phyloP scores from a whole-genome alignment of 768 basidiomycete genomes.

The Panaeolus papilionaceus region DNA sequence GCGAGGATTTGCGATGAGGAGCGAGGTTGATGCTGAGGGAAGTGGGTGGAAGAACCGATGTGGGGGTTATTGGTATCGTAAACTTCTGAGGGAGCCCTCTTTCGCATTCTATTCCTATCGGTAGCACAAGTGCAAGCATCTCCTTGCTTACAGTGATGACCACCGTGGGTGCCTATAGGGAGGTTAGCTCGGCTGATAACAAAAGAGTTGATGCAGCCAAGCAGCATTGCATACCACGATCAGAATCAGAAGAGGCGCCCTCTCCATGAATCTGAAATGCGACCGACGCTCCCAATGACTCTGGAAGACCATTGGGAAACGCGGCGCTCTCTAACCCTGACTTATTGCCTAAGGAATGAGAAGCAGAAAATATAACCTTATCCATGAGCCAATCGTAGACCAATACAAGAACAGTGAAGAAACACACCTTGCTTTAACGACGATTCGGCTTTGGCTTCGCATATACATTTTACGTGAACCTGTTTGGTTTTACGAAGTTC shows the following conservation, averaged over 20 bases:
- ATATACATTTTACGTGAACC: conserved; percentile 86
- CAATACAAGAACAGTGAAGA: conserved; percentile 20
- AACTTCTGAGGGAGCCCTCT: conserved; percentile 30
- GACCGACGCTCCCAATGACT: conserved; percentile 71
- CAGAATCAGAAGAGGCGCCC: conserved; percentile 61
- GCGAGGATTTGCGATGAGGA: conserved; percentile 58
- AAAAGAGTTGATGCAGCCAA: conserved; percentile 43
- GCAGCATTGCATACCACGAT: conserved; percentile 66
- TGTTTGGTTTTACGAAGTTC: conserved; percentile 85
- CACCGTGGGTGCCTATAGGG: conserved; percentile 45
- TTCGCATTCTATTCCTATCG: conserved; percentile 46
- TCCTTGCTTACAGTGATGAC: conserved; percentile 56
- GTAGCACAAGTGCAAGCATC: conserved; percentile 64
- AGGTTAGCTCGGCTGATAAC: conserved; percentile 50
- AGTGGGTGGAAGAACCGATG: conserved; percentile 15
- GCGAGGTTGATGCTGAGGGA: conserved; percentile 25
- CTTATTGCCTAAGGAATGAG: conserved; percentile 49
- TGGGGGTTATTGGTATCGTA: conserved; percentile 14
- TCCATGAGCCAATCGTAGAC: conserved; percentile 46
- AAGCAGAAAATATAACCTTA: conserved; percentile 43
- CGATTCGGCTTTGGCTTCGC: conserved; percentile 71
- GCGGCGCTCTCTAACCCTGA: conserved; percentile 72
- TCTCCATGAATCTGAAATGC: conserved; percentile 52
- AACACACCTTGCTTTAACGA: conserved; percentile 70
- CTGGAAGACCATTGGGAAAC: conserved; percentile 81